These are phyloP conservation scores for Acidomyces sp. DNA, from an alignment of 495 filamentous ascomycete species.

Conservation along the genomic window DNA sequence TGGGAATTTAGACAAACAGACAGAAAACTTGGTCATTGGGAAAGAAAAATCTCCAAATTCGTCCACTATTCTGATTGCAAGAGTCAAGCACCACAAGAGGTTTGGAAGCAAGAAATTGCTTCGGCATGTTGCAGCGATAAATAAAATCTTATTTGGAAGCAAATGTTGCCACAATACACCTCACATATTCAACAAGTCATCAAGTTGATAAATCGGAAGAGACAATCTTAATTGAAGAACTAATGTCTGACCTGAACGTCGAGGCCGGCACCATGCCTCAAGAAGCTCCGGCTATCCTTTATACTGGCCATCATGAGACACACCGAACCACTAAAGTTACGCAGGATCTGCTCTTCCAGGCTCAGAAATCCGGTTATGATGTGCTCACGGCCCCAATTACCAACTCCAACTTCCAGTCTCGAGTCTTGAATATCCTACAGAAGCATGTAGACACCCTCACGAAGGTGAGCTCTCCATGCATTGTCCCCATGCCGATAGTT, in stretches of 20 bases:
- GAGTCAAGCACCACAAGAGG: too few relatives aligned
- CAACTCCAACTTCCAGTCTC: slow-evolving; percentile 63
- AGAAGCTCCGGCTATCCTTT: slow-evolving; percentile 47
- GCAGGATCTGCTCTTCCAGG: slow-evolving; percentile 48
- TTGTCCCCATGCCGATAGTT: slow-evolving; percentile 32
- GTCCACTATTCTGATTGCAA: too few relatives aligned
- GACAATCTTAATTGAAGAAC: not conserved
- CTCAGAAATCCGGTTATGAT: slow-evolving; percentile 64
- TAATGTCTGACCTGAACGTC: not conserved
- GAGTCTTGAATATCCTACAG: slow-evolving; percentile 48
- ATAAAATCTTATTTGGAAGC: not conserved
- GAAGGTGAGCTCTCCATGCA: slow-evolving; percentile 7
- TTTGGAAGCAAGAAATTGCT: too few relatives aligned
- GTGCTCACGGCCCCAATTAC: slow-evolving; percentile 86
- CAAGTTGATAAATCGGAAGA: too few relatives aligned
- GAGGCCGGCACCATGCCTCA: slow-evolving; percentile 22
- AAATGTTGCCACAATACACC: not conserved
- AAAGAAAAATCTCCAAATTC: too few relatives aligned
- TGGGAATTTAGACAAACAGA: too few relatives aligned
- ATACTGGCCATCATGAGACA: slow-evolving; percentile 73
- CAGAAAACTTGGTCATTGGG: too few relatives aligned
- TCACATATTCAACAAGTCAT: too few relatives aligned
- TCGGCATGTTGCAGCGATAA: not conserved
- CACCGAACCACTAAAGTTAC: slow-evolving; percentile 48
- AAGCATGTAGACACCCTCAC: slow-evolving; percentile 32